phyloP scores from a whole-genome alignment of 257 asterid genomes.

The Asclepias syriaca region DNA sequence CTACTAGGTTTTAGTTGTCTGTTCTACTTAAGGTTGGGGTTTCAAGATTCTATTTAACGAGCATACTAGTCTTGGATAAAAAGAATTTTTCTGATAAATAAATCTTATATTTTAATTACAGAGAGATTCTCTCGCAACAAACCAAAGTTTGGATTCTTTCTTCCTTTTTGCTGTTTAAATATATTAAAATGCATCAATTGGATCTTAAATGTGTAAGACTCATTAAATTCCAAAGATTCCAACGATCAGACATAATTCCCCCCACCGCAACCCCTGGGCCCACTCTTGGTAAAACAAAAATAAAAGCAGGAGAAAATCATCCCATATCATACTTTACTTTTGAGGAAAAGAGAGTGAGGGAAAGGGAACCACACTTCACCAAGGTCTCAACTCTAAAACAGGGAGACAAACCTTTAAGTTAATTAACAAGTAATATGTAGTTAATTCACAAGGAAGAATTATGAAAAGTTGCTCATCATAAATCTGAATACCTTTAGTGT shows the following conservation, averaged over 20 bases:
- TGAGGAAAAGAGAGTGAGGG: background rate
- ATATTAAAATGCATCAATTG: background rate
- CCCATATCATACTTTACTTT: too few species aligned
- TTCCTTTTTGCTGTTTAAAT: too few species aligned
- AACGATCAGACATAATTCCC: background rate
- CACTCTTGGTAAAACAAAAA: too few species aligned
- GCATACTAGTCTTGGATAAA: too few species aligned
- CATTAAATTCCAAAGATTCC: background rate
- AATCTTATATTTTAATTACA: too few species aligned
- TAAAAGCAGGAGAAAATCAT: background rate
- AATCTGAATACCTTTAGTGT: constrained; percentile 69
- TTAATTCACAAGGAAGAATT: background rate
- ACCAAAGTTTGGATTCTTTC: too few species aligned
- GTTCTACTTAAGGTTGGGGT: too few species aligned
- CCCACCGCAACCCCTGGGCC: background rate
- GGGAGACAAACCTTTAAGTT: background rate
- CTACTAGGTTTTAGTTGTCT: too few species aligned
- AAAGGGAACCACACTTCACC: background rate
- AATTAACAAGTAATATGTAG: background rate
- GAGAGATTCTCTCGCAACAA: too few species aligned
- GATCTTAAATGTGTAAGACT: background rate
- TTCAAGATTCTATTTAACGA: too few species aligned
- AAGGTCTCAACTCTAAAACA: background rate
- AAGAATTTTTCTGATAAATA: too few species aligned
- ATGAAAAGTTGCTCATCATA: constrained; percentile 3